phyloP scores from a whole-genome alignment of 2,329 filamentous ascomycete genomes.

The Gaeumannomyces tritici region DNA sequence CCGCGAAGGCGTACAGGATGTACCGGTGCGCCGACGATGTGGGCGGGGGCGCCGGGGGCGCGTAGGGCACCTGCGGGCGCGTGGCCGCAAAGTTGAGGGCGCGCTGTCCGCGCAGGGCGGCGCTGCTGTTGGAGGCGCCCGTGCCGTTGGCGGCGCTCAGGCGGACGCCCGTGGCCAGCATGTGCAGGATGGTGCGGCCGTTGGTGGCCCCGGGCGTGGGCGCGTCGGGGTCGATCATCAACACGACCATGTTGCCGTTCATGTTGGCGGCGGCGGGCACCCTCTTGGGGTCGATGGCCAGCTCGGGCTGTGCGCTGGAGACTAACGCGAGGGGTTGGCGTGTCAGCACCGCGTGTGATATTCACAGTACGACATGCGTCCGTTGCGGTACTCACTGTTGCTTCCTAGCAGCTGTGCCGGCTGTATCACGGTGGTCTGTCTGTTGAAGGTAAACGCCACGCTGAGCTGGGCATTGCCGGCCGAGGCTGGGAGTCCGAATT shows the following conservation, averaged over 20 bases:
- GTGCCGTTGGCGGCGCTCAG: background rate
- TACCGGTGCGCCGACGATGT: slow-evolving; percentile 8
- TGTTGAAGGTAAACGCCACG: slow-evolving; percentile 5
- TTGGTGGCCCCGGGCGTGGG: slow-evolving; percentile 4
- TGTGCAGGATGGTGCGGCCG: slow-evolving; percentile 8
- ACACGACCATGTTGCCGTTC: slow-evolving; percentile 3
- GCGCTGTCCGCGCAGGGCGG: slow-evolving; percentile 2
- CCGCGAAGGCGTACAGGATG: slow-evolving; percentile 8
- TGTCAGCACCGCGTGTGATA: background rate
- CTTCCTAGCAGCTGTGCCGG: slow-evolving; percentile 1
- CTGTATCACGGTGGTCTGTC: slow-evolving; percentile 3
- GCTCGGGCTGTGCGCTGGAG: slow-evolving; percentile 3
- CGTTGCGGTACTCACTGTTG: background rate
- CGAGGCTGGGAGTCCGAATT: slow-evolving; percentile 5
- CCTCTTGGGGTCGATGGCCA: slow-evolving; percentile 2
- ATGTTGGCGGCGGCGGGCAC: slow-evolving; percentile 2
- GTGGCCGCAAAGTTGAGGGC: background rate
- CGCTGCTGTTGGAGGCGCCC: background rate
- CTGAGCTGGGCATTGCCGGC: slow-evolving; percentile 5
- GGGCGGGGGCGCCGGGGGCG: slow-evolving; percentile 2
- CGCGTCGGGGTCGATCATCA: slow-evolving; percentile 8
- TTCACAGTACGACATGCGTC: background rate
- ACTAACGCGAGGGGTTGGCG: background rate
- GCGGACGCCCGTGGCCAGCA: slow-evolving; percentile 4
- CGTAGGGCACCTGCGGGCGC: slow-evolving; percentile 1